Conservation (phyloP, 331 rosid species). For the Acacia pycnantha region DNA sequence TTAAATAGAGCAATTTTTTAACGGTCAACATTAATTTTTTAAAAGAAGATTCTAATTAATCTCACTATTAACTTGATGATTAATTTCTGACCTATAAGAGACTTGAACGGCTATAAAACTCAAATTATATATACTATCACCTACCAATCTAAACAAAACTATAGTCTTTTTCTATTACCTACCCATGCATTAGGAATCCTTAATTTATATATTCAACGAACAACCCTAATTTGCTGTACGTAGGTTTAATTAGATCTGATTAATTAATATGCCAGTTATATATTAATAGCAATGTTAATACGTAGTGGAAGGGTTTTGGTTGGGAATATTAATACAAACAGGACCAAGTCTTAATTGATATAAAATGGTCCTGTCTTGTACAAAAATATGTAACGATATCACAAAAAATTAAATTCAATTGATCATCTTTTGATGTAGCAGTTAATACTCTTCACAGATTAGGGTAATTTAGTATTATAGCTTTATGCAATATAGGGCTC, state of each 20-base stretch:
- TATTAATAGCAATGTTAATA: neutral
- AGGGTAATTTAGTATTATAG: neutral
- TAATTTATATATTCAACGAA: neutral
- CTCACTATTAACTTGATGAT: neutral
- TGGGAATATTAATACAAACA: neutral
- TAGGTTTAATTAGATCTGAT: neutral
- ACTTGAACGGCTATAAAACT: neutral
- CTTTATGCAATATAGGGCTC: neutral
- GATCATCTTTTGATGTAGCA: neutral
- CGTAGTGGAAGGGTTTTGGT: neutral
- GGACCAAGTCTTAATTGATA: neutral
- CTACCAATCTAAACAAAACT: neutral
- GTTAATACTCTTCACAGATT: neutral
- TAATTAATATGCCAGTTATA: neutral
- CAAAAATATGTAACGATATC: neutral
- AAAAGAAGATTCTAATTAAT: neutral
- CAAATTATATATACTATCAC: neutral
- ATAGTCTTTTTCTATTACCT: neutral
- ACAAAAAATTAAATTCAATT: neutral
- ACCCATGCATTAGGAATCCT: neutral
- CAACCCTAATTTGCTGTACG: neutral
- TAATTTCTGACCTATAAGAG: neutral
- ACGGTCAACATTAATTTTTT: no score
- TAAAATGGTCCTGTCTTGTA: slow-evolving; percentile 10
- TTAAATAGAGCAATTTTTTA: no score